Base-by-base conservation (phyloP, 1,284 basidiomycete genomes). In the Irpex sp. region DNA sequence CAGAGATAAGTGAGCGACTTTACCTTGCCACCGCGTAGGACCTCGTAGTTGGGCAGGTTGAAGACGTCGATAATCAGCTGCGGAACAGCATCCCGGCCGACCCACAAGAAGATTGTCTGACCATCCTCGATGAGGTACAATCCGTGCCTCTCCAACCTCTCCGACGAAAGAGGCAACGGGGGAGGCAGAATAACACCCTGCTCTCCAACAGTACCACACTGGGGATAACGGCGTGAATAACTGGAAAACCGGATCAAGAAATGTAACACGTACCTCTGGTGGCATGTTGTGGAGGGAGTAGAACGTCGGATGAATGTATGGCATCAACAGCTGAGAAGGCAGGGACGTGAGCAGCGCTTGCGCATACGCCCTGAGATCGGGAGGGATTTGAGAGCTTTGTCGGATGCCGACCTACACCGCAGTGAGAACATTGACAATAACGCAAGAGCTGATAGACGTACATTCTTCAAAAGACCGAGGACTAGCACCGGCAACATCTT, bases 281-380 rank as follows among this genome's bases (percentile, higher is more conserved):
- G 91, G 84, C 97, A 99, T 99, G 77, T 92, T 97, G 81, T 99
- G 97, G 66, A 99, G 78, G 3, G 94, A 94, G 80, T 97, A 98
- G 81, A 99, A 97, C 26, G 85, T 88, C 1, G 97, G 94, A 77
- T 98, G 93, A 67, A 99, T 86, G 77, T 97, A 98, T 0, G 97
- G 95, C 57, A 99, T 82, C 57, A 99, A 84, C 36, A 92, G 80
- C 81, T 99, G 94, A 5, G 92, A 88, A 0, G 97, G 97, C 58
- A 99, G 76, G 6, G 95, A 94, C 2, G 94, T 96, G 67, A 99
- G 83, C 57, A 99, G 80, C 15, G 92, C 90, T 77, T 98, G 96
- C 1, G 97, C 94, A 73, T 98, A 99, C 7, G 96, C 93, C 66
- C 97, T 84, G 62, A 99, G 86, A 78, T 99, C 97, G 31, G 96